phyloP scores from a whole-genome alignment of 2,329 filamentous ascomycete genomes.

The Calonectria hawksworthii region DNA sequence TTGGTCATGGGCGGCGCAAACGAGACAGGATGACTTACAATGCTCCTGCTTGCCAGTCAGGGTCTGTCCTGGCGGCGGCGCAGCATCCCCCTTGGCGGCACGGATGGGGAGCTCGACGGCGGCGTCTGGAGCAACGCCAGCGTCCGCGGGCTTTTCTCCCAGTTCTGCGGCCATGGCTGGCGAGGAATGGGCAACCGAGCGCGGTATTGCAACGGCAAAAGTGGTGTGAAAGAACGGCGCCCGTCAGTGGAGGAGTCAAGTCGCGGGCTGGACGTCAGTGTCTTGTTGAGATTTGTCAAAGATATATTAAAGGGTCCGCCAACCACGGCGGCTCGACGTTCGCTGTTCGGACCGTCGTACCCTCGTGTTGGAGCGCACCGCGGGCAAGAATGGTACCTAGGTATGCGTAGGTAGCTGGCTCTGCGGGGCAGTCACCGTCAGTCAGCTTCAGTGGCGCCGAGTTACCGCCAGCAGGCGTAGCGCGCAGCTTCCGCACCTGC shows the following conservation, averaged over 20 bases:
- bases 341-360: conserved; percentile 6
- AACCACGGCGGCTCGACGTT: conserved; percentile 24
- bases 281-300: conserved; percentile 29
- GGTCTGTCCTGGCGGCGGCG: conserved; percentile 60
- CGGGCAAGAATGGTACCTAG: background rate
- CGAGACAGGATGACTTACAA: conserved; percentile 70
- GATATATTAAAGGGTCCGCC: conserved; percentile 20
- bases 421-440: conserved; percentile 43
- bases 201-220: conserved; percentile 11
- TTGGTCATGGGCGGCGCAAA: background rate
- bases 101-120: conserved; percentile 49
- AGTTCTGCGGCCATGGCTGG: conserved; percentile 48
- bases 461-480: background rate
- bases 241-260: background rate
- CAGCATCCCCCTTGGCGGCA: conserved; percentile 43
- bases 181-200: conserved; percentile 14
- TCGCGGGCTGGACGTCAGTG: conserved; percentile 25
- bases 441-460: conserved; percentile 31
- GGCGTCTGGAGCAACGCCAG: conserved; percentile 31
- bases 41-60: conserved; percentile 98
- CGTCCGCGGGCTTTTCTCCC: conserved; percentile 42
- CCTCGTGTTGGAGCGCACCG: background rate
- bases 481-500: conserved; percentile 5
- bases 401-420: conserved; percentile 7
- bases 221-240: background rate